Evolutionary conservation across 768 basidiomycete genomes (phyloP).

Genomic region (Kwoniella pini): DNA sequence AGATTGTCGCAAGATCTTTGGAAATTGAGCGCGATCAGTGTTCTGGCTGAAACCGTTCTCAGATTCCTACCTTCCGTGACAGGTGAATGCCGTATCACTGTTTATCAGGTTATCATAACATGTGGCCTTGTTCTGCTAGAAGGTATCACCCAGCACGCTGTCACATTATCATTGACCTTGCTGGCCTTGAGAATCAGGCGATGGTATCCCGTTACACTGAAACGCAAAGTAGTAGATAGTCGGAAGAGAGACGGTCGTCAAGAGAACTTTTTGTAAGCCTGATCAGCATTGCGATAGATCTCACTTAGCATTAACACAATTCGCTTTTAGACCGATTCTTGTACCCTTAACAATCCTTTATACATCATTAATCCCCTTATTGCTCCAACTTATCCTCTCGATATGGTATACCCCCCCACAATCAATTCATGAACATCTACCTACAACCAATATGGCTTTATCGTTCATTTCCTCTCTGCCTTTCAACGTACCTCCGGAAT

Average conservation of each 20-base stretch:
- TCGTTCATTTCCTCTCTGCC: constrained; percentile 1
- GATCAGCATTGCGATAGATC: neutral
- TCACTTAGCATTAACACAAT: neutral
- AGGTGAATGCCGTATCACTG: neutral
- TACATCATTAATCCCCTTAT: constrained; percentile 47
- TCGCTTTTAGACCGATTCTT: constrained; percentile 29
- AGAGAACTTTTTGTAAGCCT: constrained; percentile 49
- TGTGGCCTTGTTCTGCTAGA: constrained; percentile 21
- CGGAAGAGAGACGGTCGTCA: constrained; percentile 34
- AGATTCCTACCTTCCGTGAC: constrained; percentile 7
- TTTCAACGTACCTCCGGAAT: neutral
- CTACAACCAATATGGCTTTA: neutral
- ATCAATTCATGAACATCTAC: constrained; percentile 4
- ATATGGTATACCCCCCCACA: constrained; percentile 43
- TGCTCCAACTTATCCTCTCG: constrained; percentile 49
- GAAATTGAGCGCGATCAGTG: constrained; percentile 1
- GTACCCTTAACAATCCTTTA: constrained; percentile 50
- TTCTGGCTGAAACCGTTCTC: constrained; percentile 19
- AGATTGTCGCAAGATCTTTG: neutral
- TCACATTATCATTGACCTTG: constrained; percentile 24
- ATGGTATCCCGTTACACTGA: constrained; percentile 28
- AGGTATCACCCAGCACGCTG: constrained; percentile 30
- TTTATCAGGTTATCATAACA: neutral
- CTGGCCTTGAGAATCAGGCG: constrained; percentile 18
- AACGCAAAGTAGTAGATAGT: neutral